These are phyloP conservation scores for Myriosclerotinia scirpicola DNA, from an alignment of 2,329 filamentous ascomycete species.

Conservation along the genomic window DNA sequence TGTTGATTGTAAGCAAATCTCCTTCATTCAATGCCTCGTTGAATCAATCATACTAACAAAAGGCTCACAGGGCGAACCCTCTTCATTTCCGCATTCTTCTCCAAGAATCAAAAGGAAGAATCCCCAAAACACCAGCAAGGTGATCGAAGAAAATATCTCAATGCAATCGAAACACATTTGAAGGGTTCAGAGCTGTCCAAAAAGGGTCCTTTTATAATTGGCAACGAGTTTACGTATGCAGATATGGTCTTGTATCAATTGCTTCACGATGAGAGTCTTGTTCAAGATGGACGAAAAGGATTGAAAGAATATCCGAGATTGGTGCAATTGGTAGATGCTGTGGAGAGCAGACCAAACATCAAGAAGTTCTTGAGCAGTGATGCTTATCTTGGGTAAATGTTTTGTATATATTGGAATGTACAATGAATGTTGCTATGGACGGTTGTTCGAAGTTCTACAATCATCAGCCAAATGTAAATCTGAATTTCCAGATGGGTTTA, in stretches of 20 bases:
- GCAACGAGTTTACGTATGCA: conserved; percentile 38
- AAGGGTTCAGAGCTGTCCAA: conserved; percentile 38
- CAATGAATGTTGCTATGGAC: background rate
- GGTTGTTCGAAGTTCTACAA: background rate
- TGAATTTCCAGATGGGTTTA: background rate
- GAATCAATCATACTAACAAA: background rate
- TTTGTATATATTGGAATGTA: background rate
- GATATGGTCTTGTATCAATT: conserved; percentile 38
- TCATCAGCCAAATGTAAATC: background rate
- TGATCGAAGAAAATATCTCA: background rate
- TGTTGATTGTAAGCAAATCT: conserved; percentile 19
- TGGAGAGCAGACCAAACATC: conserved; percentile 35
- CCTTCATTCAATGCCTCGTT: background rate
- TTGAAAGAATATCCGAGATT: conserved; percentile 37
- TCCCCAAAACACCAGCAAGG: conserved; percentile 13
- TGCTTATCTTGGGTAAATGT: conserved; percentile 32
- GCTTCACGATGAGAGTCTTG: conserved; percentile 38
- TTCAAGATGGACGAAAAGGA: conserved; percentile 34
- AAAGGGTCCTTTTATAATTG: conserved; percentile 37
- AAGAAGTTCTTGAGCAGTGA: conserved; percentile 38
- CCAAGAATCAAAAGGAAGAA: background rate
- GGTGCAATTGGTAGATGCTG: conserved; percentile 36
- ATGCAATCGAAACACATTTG: conserved; percentile 42
- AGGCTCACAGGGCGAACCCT: conserved; percentile 1
- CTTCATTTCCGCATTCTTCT: conserved; percentile 11